These are phyloP conservation scores for Hypoxylon fragiforme DNA, from an alignment of 495 filamentous ascomycete genomes.

Conservation along the genomic window DNA sequence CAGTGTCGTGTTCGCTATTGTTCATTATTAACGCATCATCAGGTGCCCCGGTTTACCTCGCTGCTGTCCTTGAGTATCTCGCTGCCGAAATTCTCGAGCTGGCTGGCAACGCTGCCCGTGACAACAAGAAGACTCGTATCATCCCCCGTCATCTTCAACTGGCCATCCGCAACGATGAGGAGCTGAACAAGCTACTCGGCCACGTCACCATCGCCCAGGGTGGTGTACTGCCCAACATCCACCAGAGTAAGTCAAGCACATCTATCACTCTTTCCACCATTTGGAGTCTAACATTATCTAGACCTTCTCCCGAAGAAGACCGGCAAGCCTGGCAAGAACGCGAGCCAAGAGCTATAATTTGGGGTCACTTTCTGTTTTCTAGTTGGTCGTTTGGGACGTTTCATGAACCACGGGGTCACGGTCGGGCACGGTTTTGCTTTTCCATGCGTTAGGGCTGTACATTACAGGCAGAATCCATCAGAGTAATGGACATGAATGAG, in stretches of 20 bases:
- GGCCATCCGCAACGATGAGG: constrained; percentile 99
- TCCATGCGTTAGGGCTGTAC: constrained; percentile 85
- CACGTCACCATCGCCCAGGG: constrained; percentile 99
- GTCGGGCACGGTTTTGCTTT: constrained; percentile 80
- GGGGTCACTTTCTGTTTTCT: constrained; percentile 59
- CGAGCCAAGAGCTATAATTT: constrained; percentile 86
- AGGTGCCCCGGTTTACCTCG: constrained; percentile 95
- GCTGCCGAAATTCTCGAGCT: constrained; percentile 98
- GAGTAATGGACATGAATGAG: constrained; percentile 68
- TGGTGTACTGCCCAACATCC: constrained; percentile 98
- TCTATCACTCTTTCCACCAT: not conserved
- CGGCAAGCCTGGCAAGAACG: constrained; percentile 83
- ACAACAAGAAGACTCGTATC: constrained; percentile 99
- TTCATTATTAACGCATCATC: constrained; percentile 41
- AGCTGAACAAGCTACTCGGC: constrained; percentile 99
- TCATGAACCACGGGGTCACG: constrained; percentile 80
- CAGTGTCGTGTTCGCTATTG: not conserved
- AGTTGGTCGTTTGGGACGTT: constrained; percentile 75
- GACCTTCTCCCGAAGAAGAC: constrained; percentile 99
- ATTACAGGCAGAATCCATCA: constrained; percentile 69
- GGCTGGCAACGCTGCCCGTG: constrained; percentile 96
- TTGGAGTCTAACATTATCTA: constrained; percentile 55
- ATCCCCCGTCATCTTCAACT: constrained; percentile 99
- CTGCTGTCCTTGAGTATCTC: constrained; percentile 97
- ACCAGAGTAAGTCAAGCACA: constrained; percentile 78